These are phyloP conservation scores for Bondarzewia mesenterica DNA, from an alignment of 1,284 basidiomycete genomes.

Conservation along the genomic window DNA sequence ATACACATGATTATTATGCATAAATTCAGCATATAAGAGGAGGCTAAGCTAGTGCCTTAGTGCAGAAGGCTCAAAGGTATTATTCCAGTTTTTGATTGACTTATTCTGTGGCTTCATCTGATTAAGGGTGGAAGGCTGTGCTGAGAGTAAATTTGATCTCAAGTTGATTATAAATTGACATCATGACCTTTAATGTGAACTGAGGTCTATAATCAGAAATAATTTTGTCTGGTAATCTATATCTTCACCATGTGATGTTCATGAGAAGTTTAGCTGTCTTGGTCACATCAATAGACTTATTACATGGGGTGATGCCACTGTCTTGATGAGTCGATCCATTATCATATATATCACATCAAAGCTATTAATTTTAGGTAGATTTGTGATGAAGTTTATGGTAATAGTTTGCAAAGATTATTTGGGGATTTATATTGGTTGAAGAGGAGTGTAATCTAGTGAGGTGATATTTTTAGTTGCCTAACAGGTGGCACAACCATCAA, in stretches of 20 bases:
- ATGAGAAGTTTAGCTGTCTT: neutral
- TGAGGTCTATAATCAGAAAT: neutral
- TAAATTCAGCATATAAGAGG: conserved; percentile 5
- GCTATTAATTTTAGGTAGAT: neutral
- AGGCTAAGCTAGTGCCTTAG: neutral
- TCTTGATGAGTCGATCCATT: neutral
- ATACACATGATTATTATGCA: conserved; percentile 2
- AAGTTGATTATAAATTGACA: neutral
- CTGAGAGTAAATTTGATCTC: neutral
- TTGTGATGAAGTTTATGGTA: neutral
- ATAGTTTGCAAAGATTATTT: neutral
- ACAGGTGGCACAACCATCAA: neutral
- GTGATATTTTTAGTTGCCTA: neutral
- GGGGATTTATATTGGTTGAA: neutral
- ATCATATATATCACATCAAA: neutral
- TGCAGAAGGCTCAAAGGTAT: conserved; percentile 7
- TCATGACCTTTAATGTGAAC: neutral
- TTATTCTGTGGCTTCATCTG: conserved; percentile 2
- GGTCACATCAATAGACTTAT: neutral
- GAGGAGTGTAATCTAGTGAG: no score
- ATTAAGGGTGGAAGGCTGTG: neutral
- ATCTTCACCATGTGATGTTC: neutral
- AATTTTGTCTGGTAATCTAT: conserved; percentile 1
- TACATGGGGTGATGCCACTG: neutral
- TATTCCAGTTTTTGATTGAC: conserved; percentile 9